Percentiles rank a stretch among this genome's conserved stretches.
These are phyloP conservation scores for Aspergillus olivimuriae DNA, from an alignment of 495 filamentous ascomycete genomes.

Conservation along the genomic window DNA sequence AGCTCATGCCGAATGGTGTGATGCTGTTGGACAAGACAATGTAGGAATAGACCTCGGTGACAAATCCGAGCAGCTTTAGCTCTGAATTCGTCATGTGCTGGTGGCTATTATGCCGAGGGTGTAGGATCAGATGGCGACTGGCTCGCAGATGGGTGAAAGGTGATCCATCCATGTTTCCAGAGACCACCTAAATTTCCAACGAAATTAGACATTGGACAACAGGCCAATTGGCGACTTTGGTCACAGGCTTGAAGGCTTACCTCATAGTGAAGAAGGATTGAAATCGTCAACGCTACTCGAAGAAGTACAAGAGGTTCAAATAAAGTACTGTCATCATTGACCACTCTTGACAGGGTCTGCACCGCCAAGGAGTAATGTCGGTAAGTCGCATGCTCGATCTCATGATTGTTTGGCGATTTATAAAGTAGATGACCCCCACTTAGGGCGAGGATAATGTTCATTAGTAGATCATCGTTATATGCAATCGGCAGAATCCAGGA, in stretches of 20 bases:
- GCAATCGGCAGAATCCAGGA: slow-evolving; percentile 1
- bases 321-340: background rate
- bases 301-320: background rate
- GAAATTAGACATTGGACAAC: too few species aligned
- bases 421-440: slow-evolving; percentile 2
- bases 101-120: background rate
- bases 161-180: slow-evolving; percentile 1
- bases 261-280: slow-evolving; percentile 2
- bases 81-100: background rate
- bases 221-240: too few species aligned
- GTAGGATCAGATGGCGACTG: background rate
- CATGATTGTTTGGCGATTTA: background rate
- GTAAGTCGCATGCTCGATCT: background rate
- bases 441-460: slow-evolving; percentile 4
- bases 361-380: slow-evolving; percentile 4
- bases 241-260: background rate
- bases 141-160: slow-evolving; percentile 3
- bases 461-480: slow-evolving; percentile 2
- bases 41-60: slow-evolving; percentile 2
- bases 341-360: background rate
- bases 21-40: slow-evolving; percentile 5
- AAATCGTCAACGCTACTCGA: background rate
- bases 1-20: slow-evolving; percentile 1
- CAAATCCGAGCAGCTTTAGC: background rate
- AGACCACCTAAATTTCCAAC: slow-evolving; percentile 4